A percentile compares a stretch with the other conserved stretches of the same genome.
Conservation (phyloP, 768 basidiomycete genomes). For the Agaricus subrufescens region DNA sequence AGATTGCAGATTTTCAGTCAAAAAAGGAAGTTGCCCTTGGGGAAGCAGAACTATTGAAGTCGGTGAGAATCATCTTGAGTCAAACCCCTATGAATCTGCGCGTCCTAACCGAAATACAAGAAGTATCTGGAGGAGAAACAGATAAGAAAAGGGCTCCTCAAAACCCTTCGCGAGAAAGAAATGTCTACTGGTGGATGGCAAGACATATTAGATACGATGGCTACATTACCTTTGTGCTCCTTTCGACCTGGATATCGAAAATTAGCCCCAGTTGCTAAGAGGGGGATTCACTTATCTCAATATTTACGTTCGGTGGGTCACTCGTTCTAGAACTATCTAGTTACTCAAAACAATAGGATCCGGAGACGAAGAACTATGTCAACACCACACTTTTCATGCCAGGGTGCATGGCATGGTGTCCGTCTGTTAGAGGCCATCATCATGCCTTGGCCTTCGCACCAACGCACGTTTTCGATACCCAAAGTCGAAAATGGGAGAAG, state of each 20-base stretch:
- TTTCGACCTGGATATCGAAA: not conserved
- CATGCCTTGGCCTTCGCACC: conserved; percentile 1
- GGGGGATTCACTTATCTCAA: not conserved
- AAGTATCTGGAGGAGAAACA: not conserved
- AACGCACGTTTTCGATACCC: not conserved
- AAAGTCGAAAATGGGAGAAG: not conserved
- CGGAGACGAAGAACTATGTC: not conserved
- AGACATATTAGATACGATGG: not conserved
- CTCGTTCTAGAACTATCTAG: not conserved
- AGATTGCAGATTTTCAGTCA: not conserved
- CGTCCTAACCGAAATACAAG: not conserved
- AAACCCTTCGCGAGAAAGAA: not conserved
- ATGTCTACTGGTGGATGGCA: not conserved
- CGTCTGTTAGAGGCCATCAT: not conserved
- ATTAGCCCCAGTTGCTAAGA: not conserved
- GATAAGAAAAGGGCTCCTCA: not conserved
- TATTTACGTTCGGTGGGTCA: not conserved
- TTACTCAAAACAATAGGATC: not conserved
- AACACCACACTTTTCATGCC: not conserved
- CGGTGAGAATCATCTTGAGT: not conserved
- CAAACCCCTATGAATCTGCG: no score
- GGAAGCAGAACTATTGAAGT: not conserved
- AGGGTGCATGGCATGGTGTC: not conserved
- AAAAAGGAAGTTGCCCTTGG: not conserved
- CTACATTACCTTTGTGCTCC: not conserved